These are phyloP conservation scores for Didymella keratinophila DNA, from an alignment of 2,329 filamentous ascomycete species.

Conservation along the genomic window DNA sequence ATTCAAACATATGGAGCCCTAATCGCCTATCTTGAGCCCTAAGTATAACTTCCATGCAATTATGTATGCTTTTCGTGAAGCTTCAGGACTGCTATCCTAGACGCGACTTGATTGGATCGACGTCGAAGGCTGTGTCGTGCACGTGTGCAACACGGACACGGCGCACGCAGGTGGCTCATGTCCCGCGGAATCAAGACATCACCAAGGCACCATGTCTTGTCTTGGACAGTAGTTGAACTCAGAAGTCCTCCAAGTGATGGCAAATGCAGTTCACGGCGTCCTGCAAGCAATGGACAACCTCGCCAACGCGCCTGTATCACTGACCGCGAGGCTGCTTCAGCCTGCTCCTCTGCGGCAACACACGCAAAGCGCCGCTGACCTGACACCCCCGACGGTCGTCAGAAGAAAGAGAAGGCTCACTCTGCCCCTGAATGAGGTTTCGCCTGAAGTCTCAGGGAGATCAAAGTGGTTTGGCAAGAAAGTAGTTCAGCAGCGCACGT, in stretches of 20 bases:
- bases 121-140: neutral
- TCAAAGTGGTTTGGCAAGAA: constrained; percentile 6
- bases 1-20: neutral
- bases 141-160: neutral
- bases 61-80: neutral
- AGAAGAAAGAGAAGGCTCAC: constrained; percentile 5
- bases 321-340: neutral
- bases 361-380: neutral
- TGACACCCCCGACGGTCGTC: neutral
- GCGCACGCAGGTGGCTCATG: neutral
- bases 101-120: neutral
- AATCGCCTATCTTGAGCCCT: no score
- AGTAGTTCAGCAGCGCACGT: neutral
- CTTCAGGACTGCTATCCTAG: neutral
- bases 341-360: neutral
- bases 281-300: constrained; percentile 8
- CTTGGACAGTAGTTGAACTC: neutral
- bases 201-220: neutral
- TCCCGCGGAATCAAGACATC: neutral
- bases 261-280: neutral
- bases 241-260: neutral
- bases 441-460: neutral
- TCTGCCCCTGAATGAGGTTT: neutral
- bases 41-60: neutral
- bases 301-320: neutral